These are phyloP conservation scores for Nelumbo lutea DNA, from an alignment of 164 flowering plant genomes.

Conservation along the genomic window DNA sequence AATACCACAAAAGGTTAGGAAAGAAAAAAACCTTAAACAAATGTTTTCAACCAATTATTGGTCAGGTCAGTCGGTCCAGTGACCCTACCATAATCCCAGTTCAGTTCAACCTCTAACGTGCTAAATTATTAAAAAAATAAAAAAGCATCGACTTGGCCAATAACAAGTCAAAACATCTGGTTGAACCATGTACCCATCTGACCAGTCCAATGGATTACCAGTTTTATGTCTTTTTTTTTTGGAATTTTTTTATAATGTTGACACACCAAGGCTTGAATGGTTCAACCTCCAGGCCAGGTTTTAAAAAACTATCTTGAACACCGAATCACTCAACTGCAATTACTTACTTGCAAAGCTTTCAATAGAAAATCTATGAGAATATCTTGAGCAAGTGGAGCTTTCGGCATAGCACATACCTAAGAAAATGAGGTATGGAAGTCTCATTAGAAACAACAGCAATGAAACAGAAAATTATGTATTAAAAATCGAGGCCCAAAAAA, in stretches of 20 bases:
- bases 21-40: no score
- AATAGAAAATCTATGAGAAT: constrained; percentile 32
- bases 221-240: no score
- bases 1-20: neutral
- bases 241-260: no score
- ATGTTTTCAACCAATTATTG: no score
- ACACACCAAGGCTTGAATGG: neutral
- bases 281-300: neutral
- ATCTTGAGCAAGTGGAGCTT: constrained; percentile 22
- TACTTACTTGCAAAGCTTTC: constrained; percentile 56
- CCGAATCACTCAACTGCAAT: neutral
- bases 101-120: no score
- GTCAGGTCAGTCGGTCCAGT: no score
- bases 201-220: no score
- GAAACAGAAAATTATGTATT: neutral
- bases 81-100: no score
- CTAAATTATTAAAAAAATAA: no score
- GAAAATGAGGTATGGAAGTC: neutral
- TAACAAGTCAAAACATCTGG: no score
- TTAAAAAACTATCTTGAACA: neutral
- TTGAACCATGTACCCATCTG: no score
- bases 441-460: neutral
- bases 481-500: neutral
- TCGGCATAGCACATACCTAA: constrained; percentile 40
- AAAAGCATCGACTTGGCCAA: no score